phyloP scores from a whole-genome alignment of 73 alveolate genomes.

The Paramecium tetraurelia region DNA sequence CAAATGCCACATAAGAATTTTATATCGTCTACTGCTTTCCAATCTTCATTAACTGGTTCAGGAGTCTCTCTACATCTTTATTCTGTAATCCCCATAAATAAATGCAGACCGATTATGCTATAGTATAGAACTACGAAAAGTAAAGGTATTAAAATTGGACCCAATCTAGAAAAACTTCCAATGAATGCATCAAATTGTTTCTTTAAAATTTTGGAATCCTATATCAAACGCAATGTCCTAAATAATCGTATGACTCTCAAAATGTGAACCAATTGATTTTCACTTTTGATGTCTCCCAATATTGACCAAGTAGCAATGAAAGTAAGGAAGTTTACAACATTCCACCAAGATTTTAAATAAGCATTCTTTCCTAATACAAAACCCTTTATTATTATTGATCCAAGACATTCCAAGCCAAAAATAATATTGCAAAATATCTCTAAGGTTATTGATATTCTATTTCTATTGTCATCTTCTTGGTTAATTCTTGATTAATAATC shows the following conservation, averaged over 20 bases:
- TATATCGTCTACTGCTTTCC: constrained; percentile 26
- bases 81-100: constrained; percentile 58
- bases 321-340: background rate
- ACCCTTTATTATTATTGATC: background rate
- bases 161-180: constrained; percentile 44
- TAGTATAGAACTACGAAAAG: constrained; percentile 42
- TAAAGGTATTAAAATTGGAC: constrained; percentile 38
- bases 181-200: constrained; percentile 31
- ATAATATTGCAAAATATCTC: constrained; percentile 15
- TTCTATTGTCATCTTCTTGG: background rate
- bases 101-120: constrained; percentile 55
- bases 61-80: constrained; percentile 63
- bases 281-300: background rate
- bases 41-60: constrained; percentile 27
- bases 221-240: constrained; percentile 25
- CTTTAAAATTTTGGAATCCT: constrained; percentile 31
- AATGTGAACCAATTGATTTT: constrained; percentile 17
- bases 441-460: background rate
- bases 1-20: constrained; percentile 49
- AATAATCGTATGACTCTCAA: constrained; percentile 33
- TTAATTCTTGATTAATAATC: background rate
- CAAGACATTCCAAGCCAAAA: background rate
- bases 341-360: constrained; percentile 44
- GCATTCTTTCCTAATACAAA: background rate
- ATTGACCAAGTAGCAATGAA: constrained; percentile 23